Evolutionary conservation across 148 eudicot species (phyloP).

Genomic region (Vaccinium vitisidaea): DNA sequence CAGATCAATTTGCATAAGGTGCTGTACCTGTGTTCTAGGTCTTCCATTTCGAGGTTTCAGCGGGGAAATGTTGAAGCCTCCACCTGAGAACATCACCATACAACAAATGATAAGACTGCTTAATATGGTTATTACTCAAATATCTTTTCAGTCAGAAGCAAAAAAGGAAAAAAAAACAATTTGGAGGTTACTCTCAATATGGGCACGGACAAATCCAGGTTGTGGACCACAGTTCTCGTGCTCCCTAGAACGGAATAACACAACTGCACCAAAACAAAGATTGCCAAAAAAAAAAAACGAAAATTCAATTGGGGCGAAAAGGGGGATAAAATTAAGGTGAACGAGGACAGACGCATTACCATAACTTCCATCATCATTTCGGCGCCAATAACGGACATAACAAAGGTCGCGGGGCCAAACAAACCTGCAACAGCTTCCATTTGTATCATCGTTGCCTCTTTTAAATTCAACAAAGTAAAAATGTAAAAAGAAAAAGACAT

Average conservation of each 20-base stretch:
- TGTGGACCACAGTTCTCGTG: slow-evolving; percentile 93
- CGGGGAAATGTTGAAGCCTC: slow-evolving; percentile 94
- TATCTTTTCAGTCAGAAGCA: slow-evolving; percentile 6
- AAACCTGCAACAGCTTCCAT: slow-evolving; percentile 49
- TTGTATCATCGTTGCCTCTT: not conserved
- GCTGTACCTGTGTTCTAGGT: slow-evolving; percentile 93
- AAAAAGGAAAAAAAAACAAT: slow-evolving; percentile 25
- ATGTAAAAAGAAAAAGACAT: not conserved
- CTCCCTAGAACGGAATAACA: slow-evolving; percentile 88
- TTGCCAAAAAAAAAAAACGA: not conserved
- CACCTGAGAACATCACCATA: slow-evolving; percentile 57
- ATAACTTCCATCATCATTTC: slow-evolving; percentile 99
- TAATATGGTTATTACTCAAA: not conserved
- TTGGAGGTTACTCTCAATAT: slow-evolving; percentile 76
- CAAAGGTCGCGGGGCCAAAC: slow-evolving; percentile 99
- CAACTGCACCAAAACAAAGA: slow-evolving; percentile 63
- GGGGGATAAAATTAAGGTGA: slow-evolving; percentile 3
- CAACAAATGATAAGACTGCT: not conserved
- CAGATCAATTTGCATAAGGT: slow-evolving; percentile 98
- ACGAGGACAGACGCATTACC: slow-evolving; percentile 41
- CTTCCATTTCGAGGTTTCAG: slow-evolving; percentile 84
- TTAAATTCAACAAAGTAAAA: not conserved
- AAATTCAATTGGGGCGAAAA: slow-evolving; percentile 9
- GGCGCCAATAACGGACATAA: slow-evolving; percentile 99
- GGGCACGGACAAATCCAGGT: slow-evolving; percentile 98